Evolutionary conservation across 306 rosid species (phyloP), one percentile per base, ranked within the genome.

Genomic region (Vigna radiata): DNA sequence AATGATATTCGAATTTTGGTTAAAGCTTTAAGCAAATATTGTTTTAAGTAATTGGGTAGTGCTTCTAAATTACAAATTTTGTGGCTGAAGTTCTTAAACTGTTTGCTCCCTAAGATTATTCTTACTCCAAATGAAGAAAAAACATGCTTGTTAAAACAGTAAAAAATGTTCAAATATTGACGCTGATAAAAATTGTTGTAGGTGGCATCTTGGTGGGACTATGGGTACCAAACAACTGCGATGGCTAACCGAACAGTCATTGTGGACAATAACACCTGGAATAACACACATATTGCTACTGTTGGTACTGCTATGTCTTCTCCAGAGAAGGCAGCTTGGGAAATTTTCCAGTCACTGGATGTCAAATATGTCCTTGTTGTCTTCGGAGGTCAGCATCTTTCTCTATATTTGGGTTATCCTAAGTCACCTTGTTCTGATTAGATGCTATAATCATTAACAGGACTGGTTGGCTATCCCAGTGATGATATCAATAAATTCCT

Each of bases 121-220:
- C 23, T 15, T 52, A 36, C 66, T 19, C 43, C 81, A 62, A 37
- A 53, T 58, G 6, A 71, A 77, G 9, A 25, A 25, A 43, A 29
- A 29, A 33, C 31, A 36, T 64, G 70, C 50, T 65, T 62, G 47
- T 31, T 33, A 55, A 31, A 64, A 53, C 44, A 46, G 70, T 48
- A 50, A 15, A 29, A 13, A 17, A 79, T 29, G 39, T 17, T 18
- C 21, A 25, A 68, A 81, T 49, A 19, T 55, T 76, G 65, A 67
- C 47, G 65, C 75, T 66, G 54, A 53, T 72, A 65, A 77, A 72
- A 54, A 56, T 65, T 78, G 55, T 83, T 84, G 66, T 79, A 96
- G 99, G 99, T 96, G 86, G 99, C 99, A 6, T 96, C 99, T 66
- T 96, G 99, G 99, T 96, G 99, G 99, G 99, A 96, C 70, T 96